Conservation (phyloP, 768 basidiomycete genomes). For the Cyathus striatus region DNA sequence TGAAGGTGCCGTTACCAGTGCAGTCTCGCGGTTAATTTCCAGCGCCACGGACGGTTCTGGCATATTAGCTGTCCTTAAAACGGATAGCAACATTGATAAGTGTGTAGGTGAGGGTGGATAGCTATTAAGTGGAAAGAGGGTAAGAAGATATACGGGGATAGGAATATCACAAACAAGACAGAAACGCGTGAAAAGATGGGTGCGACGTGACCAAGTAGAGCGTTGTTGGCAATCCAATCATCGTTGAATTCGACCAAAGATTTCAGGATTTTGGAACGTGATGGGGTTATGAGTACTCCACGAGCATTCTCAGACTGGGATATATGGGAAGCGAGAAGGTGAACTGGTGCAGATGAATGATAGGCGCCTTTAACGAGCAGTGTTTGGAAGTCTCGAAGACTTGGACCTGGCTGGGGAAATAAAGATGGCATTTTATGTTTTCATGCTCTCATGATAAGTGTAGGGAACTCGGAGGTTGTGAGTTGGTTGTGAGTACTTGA, state of each 20-base stretch:
- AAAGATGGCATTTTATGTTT: conserved; percentile 20
- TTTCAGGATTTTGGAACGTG: conserved; percentile 34
- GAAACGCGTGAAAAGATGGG: conserved; percentile 36
- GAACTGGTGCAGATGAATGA: conserved; percentile 65
- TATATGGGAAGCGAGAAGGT: conserved; percentile 52
- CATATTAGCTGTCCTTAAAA: conserved; percentile 31
- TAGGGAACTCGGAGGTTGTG: background rate
- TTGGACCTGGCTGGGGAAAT: conserved; percentile 29
- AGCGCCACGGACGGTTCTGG: conserved; percentile 10
- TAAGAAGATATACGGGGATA: background rate
- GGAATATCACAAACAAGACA: conserved; percentile 42
- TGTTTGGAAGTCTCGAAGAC: conserved; percentile 50
- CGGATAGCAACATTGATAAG: conserved; percentile 44
- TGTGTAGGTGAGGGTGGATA: conserved; percentile 63
- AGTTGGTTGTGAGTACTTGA: background rate
- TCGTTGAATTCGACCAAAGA: conserved; percentile 48
- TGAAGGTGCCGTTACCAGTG: background rate
- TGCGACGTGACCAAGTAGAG: conserved; percentile 30
- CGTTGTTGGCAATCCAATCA: conserved; percentile 42
- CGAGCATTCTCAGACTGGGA: conserved; percentile 21
- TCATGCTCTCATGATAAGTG: background rate
- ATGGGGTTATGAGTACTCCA: conserved; percentile 51
- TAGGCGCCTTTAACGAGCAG: conserved; percentile 62
- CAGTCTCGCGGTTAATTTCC: conserved; percentile 17
- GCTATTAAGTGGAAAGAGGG: conserved; percentile 28